phyloP scores from a whole-genome alignment of 1,284 basidiomycete genomes.

The Melampsora americana region DNA sequence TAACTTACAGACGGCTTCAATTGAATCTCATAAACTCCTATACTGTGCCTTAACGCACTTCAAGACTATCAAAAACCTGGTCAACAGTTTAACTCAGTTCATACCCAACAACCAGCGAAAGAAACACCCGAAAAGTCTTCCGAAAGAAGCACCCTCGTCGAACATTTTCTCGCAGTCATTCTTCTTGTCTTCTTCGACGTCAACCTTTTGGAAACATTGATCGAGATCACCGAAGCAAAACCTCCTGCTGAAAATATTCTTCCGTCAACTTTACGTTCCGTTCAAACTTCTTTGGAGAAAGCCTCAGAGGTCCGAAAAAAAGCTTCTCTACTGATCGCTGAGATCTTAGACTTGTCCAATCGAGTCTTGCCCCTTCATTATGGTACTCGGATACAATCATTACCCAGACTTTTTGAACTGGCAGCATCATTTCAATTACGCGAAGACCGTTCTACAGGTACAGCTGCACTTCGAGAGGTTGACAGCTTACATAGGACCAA shows the following conservation, averaged over 20 bases:
- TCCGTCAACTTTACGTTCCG: not conserved
- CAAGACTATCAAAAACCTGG: slow-evolving; percentile 45
- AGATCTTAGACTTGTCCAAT: slow-evolving; percentile 82
- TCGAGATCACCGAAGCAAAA: slow-evolving; percentile 70
- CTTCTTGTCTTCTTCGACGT: slow-evolving; percentile 66
- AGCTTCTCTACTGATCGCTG: slow-evolving; percentile 86
- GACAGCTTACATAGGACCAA: slow-evolving; percentile 78
- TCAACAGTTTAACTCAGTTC: slow-evolving; percentile 16
- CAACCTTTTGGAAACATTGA: slow-evolving; percentile 65
- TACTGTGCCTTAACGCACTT: slow-evolving; percentile 22
- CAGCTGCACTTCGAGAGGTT: slow-evolving; percentile 78
- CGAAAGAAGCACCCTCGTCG: slow-evolving; percentile 72
- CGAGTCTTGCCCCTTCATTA: slow-evolving; percentile 77
- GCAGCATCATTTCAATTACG: slow-evolving; percentile 70
- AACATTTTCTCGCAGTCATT: slow-evolving; percentile 89
- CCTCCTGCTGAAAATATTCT: slow-evolving; percentile 15
- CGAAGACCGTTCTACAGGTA: slow-evolving; percentile 75
- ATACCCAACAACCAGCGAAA: slow-evolving; percentile 26
- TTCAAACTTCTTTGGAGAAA: slow-evolving; percentile 35
- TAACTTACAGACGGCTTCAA: not conserved
- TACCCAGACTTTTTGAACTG: slow-evolving; percentile 79
- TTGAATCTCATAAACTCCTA: slow-evolving; percentile 8
- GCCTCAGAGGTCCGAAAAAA: slow-evolving; percentile 72
- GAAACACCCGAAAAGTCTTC: slow-evolving; percentile 38
- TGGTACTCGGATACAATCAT: slow-evolving; percentile 78